These are phyloP conservation scores for Themeda triandra DNA, from an alignment of 176 grass and related monocot genomes.

Conservation along the genomic window DNA sequence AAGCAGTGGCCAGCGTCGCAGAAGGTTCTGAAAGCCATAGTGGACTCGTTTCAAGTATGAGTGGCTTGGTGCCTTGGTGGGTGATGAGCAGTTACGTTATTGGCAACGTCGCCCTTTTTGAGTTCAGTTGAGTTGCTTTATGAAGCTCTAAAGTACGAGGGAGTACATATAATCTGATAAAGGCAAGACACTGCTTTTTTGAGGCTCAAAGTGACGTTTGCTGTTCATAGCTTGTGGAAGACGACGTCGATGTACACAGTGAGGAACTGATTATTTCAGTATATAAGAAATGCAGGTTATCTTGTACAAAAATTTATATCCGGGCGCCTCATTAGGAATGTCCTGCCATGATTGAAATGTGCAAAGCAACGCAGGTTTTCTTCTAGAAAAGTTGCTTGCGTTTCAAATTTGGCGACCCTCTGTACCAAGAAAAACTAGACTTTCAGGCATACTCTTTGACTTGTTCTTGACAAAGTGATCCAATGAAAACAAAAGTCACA, in stretches of 20 bases:
- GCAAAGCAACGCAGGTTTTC: background rate
- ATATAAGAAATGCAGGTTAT: background rate
- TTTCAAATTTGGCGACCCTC: background rate
- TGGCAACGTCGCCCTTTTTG: background rate
- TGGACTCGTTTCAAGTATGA: slow-evolving; percentile 78
- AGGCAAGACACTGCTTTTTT: background rate
- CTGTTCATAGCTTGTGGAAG: slow-evolving; percentile 12
- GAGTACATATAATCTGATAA: background rate
- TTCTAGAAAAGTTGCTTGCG: background rate
- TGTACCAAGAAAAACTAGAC: background rate
- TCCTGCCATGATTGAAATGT: background rate
- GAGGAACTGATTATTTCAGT: background rate
- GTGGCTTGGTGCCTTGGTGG: background rate
- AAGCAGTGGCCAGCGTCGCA: slow-evolving; percentile 73
- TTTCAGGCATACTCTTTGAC: background rate
- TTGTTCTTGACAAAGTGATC: background rate
- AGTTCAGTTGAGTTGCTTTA: background rate
- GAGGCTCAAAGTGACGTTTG: background rate
- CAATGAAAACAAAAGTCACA: background rate
- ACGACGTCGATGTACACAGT: background rate
- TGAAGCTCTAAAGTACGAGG: background rate
- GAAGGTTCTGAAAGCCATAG: slow-evolving; percentile 77
- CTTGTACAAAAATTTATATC: background rate
- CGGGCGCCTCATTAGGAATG: background rate
- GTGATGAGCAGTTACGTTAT: background rate